phyloP scores from a whole-genome alignment of 202 grass and related monocot species.

The Zoysia matrella region DNA sequence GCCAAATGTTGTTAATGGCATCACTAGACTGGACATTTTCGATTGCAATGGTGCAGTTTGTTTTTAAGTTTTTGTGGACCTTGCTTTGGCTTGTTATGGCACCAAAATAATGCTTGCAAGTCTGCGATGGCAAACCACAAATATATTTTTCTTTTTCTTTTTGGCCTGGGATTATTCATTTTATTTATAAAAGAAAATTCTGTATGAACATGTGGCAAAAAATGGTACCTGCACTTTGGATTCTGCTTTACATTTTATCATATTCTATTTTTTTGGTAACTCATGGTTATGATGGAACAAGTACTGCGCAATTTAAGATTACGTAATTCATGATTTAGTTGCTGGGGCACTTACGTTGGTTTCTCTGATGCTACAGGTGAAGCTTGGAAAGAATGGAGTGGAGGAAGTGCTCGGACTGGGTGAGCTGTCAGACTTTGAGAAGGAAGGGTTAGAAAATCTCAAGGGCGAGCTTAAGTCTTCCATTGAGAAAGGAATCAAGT shows the following conservation, averaged over 20 bases:
- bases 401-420: conserved; percentile 87
- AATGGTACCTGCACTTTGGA: neutral
- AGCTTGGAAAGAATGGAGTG: conserved; percentile 82
- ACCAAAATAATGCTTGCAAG: too few species aligned
- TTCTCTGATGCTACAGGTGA: conserved; percentile 66
- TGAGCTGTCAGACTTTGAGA: conserved; percentile 73
- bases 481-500: conserved; percentile 94
- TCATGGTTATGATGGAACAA: neutral
- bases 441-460: conserved; percentile 73
- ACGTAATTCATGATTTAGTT: neutral
- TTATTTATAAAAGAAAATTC: conserved; percentile 15
- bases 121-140: too few species aligned
- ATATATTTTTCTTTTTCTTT: too few species aligned
- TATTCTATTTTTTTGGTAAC: neutral
- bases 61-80: too few species aligned
- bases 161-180: too few species aligned
- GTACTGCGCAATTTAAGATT: neutral
- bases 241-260: neutral
- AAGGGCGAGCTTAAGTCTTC: conserved; percentile 85
- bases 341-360: neutral
- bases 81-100: too few species aligned
- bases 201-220: neutral
- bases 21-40: too few species aligned
- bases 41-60: too few species aligned
- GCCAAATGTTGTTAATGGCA: too few species aligned